Base-by-base conservation (phyloP, 345 rosid genomes). In the Adansonia digitata region DNA sequence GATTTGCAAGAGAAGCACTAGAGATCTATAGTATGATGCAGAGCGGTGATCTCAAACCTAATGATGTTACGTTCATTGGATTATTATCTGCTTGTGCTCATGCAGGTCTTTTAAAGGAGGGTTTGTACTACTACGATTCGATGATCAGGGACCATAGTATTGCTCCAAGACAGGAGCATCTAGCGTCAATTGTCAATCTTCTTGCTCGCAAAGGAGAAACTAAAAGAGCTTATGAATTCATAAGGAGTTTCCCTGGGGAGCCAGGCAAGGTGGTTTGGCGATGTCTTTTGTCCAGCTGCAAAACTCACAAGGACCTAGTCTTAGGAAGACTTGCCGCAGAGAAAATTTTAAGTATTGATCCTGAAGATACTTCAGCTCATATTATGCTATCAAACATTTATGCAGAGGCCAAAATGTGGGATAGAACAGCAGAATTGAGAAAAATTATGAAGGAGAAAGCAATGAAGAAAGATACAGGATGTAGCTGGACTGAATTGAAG, bases 391-490 rank as follows among this genome's bases (percentile, higher is more conserved):
- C 81, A 9, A 81, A 78, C 51, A 55, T 81, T 45, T 81, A 81
- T 18, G 81, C 84, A 42, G 79, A 78, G 62, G 84, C 81, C 60
- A 68, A 78, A 42, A 81, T 78, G 81, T 81, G 82, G 84, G 74
- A 67, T 68, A 79, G 72, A 72, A 60, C 71, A 9, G 81, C 79
- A 14, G 57, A 72, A 72, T 60, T 81, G 67, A 78, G 84, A 72
- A 81, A 72, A 73, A 43, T 66, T 35, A 66, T 81, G 75, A 81
- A 81, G 53, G 77, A 73, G 59, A 78, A 72, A 53, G 77, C 75
- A 31, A 61, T 78, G 59, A 81, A 72, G 74, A 81, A 81, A 71
- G 79, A 78, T 48, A 63, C 75, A n/a, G 84, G 84, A 72, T 60
- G 40, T 53, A 75, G 79, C 67, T 78, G 84, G 81, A 72, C 40